phyloP scores from a whole-genome alignment of 2,329 filamentous ascomycete genomes.

The Diaporthe ampelina region DNA sequence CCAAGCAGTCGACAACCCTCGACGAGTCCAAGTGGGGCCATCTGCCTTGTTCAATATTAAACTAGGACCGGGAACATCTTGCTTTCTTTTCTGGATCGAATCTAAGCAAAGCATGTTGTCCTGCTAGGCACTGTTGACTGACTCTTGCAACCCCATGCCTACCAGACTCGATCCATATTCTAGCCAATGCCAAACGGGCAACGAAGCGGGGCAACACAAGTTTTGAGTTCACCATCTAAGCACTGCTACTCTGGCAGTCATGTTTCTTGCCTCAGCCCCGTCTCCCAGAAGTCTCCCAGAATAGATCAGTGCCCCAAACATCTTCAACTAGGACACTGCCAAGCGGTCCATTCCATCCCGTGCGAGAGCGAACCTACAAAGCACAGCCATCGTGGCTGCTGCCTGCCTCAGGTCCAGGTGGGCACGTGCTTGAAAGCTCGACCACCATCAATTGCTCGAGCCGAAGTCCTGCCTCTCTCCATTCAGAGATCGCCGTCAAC shows the following conservation, averaged over 20 bases:
- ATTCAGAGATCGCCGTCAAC: not conserved
- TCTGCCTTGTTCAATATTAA: not conserved
- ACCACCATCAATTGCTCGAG: not conserved
- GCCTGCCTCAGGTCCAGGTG: not conserved
- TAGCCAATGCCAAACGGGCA: not conserved
- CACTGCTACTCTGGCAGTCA: constrained; percentile 3
- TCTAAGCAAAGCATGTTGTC: not conserved
- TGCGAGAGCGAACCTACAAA: not conserved
- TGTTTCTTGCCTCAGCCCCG: no score
- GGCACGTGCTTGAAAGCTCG: not conserved
- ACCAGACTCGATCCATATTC: not conserved
- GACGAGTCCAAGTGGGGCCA: not conserved
- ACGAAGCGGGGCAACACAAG: not conserved
- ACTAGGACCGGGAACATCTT: not conserved
- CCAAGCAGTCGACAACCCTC: not conserved
- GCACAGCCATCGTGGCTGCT: not conserved
- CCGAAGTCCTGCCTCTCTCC: no score
- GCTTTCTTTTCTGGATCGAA: constrained; percentile 2
- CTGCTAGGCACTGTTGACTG: not conserved
- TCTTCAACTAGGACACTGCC: not conserved
- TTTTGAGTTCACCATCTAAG: constrained; percentile 4
- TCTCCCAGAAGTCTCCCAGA: constrained; percentile 13
- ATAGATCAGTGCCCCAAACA: not conserved
- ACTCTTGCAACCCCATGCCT: constrained; percentile 13
- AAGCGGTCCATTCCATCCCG: not conserved